phyloP scores from a whole-genome alignment of 768 basidiomycete genomes.

The Leccinum subtestaceum region DNA sequence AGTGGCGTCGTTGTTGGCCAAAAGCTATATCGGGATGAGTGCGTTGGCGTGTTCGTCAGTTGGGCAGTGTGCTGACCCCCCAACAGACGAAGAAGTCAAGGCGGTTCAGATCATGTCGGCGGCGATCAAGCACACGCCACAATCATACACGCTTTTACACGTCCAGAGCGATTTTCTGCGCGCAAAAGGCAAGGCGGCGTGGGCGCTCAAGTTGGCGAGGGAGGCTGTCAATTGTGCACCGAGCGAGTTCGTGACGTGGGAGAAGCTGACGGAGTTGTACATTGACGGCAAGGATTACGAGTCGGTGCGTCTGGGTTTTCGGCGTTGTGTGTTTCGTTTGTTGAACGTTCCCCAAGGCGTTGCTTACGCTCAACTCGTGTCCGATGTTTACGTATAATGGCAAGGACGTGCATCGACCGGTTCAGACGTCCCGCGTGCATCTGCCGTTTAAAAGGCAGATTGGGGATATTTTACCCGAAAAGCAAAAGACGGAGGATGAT shows the following conservation, averaged over 20 bases:
- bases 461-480: constrained; percentile 86
- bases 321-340: not conserved
- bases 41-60: constrained; percentile 29
- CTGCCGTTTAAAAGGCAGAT: constrained; percentile 85
- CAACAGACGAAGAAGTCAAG: constrained; percentile 93
- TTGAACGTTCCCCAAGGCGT: constrained; percentile 41
- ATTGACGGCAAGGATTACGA: constrained; percentile 89
- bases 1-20: constrained; percentile 81
- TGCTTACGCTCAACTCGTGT: constrained; percentile 96
- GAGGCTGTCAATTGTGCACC: constrained; percentile 98
- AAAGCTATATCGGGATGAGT: constrained; percentile 98
- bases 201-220: constrained; percentile 88
- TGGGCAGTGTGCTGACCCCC: not conserved
- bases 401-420: constrained; percentile 84
- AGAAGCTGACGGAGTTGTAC: constrained; percentile 93
- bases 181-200: constrained; percentile 77
- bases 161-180: constrained; percentile 93
- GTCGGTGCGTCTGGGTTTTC: constrained; percentile 37
- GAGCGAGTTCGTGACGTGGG: constrained; percentile 98
- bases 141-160: constrained; percentile 92
- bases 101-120: constrained; percentile 90
- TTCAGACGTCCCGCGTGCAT: constrained; percentile 77
- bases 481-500: constrained; percentile 78
- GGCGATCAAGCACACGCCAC: constrained; percentile 82
- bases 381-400: constrained; percentile 99